Evolutionary conservation across 805 yeast species (phyloP).

Genomic region (Kregervanrija pseudodelftensis): DNA sequence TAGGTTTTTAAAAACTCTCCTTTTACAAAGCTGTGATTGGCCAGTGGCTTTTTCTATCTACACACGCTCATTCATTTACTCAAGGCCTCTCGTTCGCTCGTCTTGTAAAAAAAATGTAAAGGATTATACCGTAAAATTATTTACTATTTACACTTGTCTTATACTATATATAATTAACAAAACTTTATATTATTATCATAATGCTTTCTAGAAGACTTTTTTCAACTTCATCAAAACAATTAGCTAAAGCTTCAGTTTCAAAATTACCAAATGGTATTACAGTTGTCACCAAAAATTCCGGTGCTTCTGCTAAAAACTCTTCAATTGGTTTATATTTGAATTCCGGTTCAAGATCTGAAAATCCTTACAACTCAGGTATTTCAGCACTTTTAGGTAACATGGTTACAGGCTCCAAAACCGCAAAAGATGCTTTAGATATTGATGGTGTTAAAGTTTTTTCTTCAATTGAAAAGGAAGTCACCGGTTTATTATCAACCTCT

Average conservation of each 20-base stretch:
- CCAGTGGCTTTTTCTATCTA: too few species aligned
- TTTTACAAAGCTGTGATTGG: too few species aligned
- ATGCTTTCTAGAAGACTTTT: constrained; percentile 49
- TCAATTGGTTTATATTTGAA: constrained; percentile 65
- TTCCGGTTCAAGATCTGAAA: constrained; percentile 77
- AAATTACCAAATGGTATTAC: constrained; percentile 68
- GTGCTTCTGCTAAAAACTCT: constrained; percentile 46
- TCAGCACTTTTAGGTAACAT: constrained; percentile 55
- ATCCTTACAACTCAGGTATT: constrained; percentile 76
- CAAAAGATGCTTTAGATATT: constrained; percentile 29
- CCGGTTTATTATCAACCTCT: constrained; percentile 54
- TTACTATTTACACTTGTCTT: too few species aligned
- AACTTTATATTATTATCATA: background rate
- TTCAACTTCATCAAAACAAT: constrained; percentile 38
- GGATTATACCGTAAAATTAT: too few species aligned
- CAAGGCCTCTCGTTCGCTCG: too few species aligned
- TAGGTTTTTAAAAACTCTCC: too few species aligned
- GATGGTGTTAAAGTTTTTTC: constrained; percentile 53
- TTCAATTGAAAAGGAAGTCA: constrained; percentile 53
- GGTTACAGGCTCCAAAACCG: constrained; percentile 31
- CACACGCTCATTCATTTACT: too few species aligned
- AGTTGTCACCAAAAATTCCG: constrained; percentile 55
- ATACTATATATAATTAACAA: too few species aligned
- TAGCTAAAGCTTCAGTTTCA: constrained; percentile 60
- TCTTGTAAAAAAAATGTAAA: too few species aligned